Percentiles rank a stretch among this genome's conserved stretches.
Evolutionary conservation across 768 basidiomycete species (phyloP).

Genomic region (Naganishia vaughanmartiniae): DNA sequence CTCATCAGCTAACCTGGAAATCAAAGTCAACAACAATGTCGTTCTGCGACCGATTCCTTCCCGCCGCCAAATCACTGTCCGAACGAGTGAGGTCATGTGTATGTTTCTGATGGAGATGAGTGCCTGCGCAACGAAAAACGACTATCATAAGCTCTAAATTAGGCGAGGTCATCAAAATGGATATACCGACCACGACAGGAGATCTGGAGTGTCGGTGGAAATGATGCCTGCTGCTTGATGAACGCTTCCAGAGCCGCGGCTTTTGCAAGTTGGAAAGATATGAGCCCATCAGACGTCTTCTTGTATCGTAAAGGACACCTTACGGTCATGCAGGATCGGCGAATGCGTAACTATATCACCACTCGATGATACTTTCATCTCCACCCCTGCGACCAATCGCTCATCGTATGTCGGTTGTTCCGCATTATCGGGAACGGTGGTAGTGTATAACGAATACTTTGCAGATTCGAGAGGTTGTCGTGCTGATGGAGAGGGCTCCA

Average conservation of each 20-base stretch:
- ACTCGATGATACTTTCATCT: neutral
- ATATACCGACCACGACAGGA: neutral
- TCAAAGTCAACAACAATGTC: slow-evolving; percentile 16
- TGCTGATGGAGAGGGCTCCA: too few species aligned
- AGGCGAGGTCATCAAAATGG: neutral
- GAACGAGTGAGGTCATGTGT: neutral
- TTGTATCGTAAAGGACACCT: neutral
- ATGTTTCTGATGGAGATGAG: slow-evolving; percentile 11
- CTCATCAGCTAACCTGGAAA: slow-evolving; percentile 13
- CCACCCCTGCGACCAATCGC: neutral
- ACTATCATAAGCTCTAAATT: neutral
- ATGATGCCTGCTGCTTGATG: slow-evolving; percentile 21
- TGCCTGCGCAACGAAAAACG: neutral
- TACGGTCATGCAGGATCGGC: neutral
- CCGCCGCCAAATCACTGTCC: neutral
- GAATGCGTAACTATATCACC: neutral
- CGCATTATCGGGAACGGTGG: neutral
- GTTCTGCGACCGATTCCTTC: slow-evolving; percentile 13
- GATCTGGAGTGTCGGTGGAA: slow-evolving; percentile 8
- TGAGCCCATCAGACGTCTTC: neutral
- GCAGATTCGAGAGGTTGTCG: slow-evolving; percentile 6
- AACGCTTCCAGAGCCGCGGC: slow-evolving; percentile 16
- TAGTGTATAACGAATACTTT: slow-evolving; percentile 3
- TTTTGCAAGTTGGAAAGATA: neutral
- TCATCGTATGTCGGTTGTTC: slow-evolving; percentile 12